Conservation (phyloP, 768 basidiomycete species). For the Pilatotrama ljubarskyi region DNA sequence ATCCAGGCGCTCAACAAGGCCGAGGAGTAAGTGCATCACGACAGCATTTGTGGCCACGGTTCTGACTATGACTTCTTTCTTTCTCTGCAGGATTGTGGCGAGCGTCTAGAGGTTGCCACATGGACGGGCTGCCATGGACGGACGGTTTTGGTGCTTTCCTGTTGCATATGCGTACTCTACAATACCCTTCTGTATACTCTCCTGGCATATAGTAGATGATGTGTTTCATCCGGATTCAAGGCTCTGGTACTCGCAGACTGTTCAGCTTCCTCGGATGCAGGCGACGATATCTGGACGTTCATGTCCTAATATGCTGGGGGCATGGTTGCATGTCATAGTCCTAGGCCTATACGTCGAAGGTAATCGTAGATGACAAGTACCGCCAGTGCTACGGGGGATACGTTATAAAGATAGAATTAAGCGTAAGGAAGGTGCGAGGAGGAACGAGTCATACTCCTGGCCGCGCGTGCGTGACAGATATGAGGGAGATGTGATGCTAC, state of each 20-base stretch:
- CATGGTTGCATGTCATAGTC: not conserved
- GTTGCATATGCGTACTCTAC: conserved; percentile 22
- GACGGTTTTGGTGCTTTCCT: conserved; percentile 16
- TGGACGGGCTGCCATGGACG: conserved; percentile 1
- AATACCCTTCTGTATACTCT: conserved; percentile 23
- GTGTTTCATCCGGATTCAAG: conserved; percentile 1
- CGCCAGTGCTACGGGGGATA: not conserved
- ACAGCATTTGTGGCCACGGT: not conserved
- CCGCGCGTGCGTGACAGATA: not conserved
- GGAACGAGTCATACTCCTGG: not conserved
- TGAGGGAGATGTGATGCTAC: conserved; percentile 15
- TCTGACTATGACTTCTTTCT: not conserved
- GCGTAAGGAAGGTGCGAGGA: not conserved
- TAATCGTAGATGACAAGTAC: not conserved
- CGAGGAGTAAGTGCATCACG: conserved; percentile 69
- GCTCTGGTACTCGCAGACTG: too few relatives aligned
- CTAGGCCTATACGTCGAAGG: not conserved
- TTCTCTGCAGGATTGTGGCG: conserved; percentile 22
- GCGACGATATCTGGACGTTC: too few relatives aligned
- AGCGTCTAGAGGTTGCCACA: conserved; percentile 16
- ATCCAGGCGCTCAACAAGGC: conserved; percentile 94
- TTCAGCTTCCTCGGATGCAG: too few relatives aligned
- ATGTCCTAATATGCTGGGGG: not conserved
- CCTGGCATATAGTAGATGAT: conserved; percentile 20
- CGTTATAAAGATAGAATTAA: conserved; percentile 21